Conservation (phyloP, 345 rosid species). For the Linum lewisii region DNA sequence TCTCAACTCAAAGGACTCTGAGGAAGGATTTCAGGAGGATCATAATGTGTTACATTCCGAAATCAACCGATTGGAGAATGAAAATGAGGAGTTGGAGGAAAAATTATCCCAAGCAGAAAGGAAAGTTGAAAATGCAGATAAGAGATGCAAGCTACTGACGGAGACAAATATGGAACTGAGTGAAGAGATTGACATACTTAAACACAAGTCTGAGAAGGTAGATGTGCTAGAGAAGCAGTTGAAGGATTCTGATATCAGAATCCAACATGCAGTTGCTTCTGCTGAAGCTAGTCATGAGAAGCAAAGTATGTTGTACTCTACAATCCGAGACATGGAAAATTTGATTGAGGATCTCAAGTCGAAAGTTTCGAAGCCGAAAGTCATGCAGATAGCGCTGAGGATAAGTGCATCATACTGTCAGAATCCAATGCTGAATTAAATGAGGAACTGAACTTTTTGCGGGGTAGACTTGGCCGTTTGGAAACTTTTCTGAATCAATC, state of each 20-base stretch:
- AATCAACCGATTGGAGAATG: constrained; percentile 25
- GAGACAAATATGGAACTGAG: constrained; percentile 41
- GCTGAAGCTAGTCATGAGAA: constrained; percentile 83
- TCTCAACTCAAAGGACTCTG: constrained; percentile 15
- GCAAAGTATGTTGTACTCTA: constrained; percentile 49
- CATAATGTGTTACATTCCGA: constrained; percentile 14
- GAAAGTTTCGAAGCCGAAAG: constrained; percentile 58
- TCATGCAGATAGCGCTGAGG: constrained; percentile 68
- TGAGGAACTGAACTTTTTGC: constrained; percentile 57
- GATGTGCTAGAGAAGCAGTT: constrained; percentile 52
- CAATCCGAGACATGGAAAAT: constrained; percentile 75
- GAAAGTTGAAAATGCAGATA: constrained; percentile 48
- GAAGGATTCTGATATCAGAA: constrained; percentile 52
- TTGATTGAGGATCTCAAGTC: constrained; percentile 66
- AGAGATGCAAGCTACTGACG: constrained; percentile 30
- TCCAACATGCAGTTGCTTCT: constrained; percentile 73
- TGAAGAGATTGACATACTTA: constrained; percentile 41
- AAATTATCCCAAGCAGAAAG: constrained; percentile 36
- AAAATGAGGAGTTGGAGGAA: constrained; percentile 34
- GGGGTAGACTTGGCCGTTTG: constrained; percentile 50
- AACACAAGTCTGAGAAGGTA: constrained; percentile 44
- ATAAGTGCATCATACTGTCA: constrained; percentile 62
- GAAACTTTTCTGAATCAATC: constrained; percentile 58
- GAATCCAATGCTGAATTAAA: constrained; percentile 66
- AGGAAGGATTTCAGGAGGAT: constrained; percentile 20